phyloP scores from a whole-genome alignment of 129 eudicot species.

The Saposhnikovia divaricata region DNA sequence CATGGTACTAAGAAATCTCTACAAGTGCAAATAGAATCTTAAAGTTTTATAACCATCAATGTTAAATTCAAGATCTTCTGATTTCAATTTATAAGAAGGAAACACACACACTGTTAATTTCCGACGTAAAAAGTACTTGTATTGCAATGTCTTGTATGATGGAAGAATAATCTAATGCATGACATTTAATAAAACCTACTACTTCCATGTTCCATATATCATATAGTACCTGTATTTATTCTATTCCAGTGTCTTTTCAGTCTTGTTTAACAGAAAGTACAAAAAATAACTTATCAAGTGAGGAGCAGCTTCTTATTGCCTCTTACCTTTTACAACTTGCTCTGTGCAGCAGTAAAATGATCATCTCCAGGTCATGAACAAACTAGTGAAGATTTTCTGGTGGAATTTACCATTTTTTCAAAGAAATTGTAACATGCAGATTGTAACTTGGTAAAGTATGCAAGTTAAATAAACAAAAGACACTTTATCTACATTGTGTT shows the following conservation, averaged over 20 bases:
- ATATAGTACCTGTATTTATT: not conserved
- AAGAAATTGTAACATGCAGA: not conserved
- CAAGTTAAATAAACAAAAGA: not conserved
- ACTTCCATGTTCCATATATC: not conserved
- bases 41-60: not conserved
- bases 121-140: not conserved
- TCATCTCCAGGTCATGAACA: not conserved
- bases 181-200: not conserved
- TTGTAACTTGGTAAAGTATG: not conserved
- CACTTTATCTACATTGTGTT: not conserved
- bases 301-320: not conserved
- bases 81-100: too few relatives aligned
- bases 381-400: not conserved
- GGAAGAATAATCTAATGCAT: not conserved
- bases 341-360: not conserved
- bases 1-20: slow-evolving; percentile 88
- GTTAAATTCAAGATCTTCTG: too few relatives aligned
- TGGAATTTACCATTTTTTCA: not conserved
- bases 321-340: not conserved
- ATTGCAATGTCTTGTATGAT: not conserved
- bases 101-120: not conserved
- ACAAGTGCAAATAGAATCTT: slow-evolving; percentile 5
- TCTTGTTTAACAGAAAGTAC: not conserved
- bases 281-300: not conserved
- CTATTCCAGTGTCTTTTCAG: not conserved